phyloP scores from a whole-genome alignment of 352 stramenopile species.

The Phytophthora palmivora region DNA sequence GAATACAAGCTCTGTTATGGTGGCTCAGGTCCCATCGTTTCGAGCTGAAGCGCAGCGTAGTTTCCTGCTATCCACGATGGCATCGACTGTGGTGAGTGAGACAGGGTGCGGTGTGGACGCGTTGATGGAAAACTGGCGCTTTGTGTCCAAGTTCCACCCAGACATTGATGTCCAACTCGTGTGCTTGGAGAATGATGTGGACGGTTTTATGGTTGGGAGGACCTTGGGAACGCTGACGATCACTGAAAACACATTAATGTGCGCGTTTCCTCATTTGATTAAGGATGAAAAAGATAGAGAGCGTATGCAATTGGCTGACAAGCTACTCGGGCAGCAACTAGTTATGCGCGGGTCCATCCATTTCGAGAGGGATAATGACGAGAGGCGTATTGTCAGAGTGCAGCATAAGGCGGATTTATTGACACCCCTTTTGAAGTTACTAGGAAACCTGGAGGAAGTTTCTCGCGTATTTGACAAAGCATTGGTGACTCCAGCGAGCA shows the following conservation, averaged over 20 bases:
- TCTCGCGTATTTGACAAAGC: constrained; percentile 23
- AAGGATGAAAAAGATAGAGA: neutral
- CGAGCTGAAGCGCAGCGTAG: constrained; percentile 4
- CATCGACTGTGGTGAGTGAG: constrained; percentile 2
- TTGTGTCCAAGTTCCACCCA: constrained; percentile 12
- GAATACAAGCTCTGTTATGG: neutral
- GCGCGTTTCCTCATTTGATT: constrained; percentile 16
- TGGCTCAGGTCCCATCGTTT: neutral
- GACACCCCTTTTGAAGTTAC: constrained; percentile 13
- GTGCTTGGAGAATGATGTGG: constrained; percentile 7
- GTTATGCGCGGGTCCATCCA: constrained; percentile 10
- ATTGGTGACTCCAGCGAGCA: constrained; percentile 13
- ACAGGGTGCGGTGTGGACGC: constrained; percentile 8
- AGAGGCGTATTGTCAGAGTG: constrained; percentile 3
- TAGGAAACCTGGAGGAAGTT: constrained; percentile 20
- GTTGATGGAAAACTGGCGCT: constrained; percentile 20
- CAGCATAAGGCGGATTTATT: constrained; percentile 18
- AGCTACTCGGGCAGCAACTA: constrained; percentile 11
- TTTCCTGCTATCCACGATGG: constrained; percentile 21
- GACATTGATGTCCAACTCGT: constrained; percentile 18
- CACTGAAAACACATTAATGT: constrained; percentile 16
- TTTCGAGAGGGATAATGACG: constrained; percentile 15
- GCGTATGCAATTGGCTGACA: constrained; percentile 4
- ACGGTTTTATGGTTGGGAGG: constrained; percentile 12
- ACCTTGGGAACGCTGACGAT: constrained; percentile 12